phyloP scores from a whole-genome alignment of 2,329 filamentous ascomycete genomes.

The Coniochaeta prunicola region DNA sequence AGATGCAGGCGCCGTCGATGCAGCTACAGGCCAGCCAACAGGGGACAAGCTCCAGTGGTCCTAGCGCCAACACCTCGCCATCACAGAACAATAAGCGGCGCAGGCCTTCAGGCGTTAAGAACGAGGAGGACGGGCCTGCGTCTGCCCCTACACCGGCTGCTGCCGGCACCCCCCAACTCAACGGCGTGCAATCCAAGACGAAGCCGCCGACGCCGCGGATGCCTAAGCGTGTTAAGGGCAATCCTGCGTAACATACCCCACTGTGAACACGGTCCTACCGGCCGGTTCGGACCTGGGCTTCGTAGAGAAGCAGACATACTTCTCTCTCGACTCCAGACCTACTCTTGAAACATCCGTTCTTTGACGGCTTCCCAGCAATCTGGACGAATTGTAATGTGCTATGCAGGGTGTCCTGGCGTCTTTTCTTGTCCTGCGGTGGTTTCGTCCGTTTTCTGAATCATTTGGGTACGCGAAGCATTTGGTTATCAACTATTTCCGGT shows the following conservation, averaged over 20 bases:
- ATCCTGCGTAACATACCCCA: constrained; percentile 15
- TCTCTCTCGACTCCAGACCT: background rate
- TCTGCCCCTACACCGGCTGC: constrained; percentile 39
- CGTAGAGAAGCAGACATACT: background rate
- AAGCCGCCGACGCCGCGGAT: constrained; percentile 53
- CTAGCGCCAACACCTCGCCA: constrained; percentile 60
- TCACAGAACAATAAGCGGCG: constrained; percentile 47
- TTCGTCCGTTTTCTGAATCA: background rate
- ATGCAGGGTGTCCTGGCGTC: background rate
- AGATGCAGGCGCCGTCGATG: constrained; percentile 60
- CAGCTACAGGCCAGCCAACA: constrained; percentile 62
- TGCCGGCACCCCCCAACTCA: constrained; percentile 34
- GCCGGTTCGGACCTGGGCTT: background rate
- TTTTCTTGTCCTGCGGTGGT: background rate
- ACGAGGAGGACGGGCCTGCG: constrained; percentile 44
- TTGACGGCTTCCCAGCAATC: background rate
- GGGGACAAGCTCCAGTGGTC: constrained; percentile 57
- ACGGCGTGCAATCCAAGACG: constrained; percentile 39
- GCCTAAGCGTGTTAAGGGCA: constrained; percentile 45
- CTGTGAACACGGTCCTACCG: background rate
- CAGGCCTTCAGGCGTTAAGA: constrained; percentile 49
- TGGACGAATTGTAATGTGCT: background rate
- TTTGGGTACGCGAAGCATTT: background rate
- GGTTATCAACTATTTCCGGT: background rate
- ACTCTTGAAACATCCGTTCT: background rate